Evolutionary conservation across 2,329 filamentous ascomycete species (phyloP), one percentile per base, ranked within the genome.

Genomic region (Phaeoacremonium minimum): DNA sequence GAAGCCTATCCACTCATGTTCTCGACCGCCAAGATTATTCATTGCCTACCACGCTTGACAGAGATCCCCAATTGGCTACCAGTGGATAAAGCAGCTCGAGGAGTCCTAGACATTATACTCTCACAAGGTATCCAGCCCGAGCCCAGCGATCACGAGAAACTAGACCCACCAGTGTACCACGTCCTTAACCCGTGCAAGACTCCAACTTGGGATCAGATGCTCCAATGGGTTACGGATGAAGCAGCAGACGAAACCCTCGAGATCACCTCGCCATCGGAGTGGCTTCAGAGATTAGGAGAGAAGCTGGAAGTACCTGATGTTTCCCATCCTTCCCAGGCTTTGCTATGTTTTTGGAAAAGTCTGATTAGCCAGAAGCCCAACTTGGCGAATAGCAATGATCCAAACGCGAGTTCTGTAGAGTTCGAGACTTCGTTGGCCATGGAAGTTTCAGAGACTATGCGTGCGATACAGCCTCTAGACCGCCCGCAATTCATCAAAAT

Each of bases 341-440:
- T 77, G 30, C 45, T 76, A 18, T 66, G 65, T 5, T 51, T 72
- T 20, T 78, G 73, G 73, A 67, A 64, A n/a, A n/a, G n/a, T n/a
- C n/a, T n/a, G n/a, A n/a, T n/a, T n/a, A n/a, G n/a, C n/a, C n/a
- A n/a, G 45, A 53, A 57, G 35, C 57, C 55, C 4, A 72, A 69
- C 48, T 28, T 33, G 34, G 14, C 33, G 14, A 19, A 22, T 13
- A 13, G 30, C 17, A 7, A 37, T 11, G 32, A 33, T 11, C 41
- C 36, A 6, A 26, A 35, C 7, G 18, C 15, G 18, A 38, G 38
- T 16, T 41, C 45, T 12, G 40, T 37, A n/a, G n/a, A n/a, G 4
- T 69, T 70, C 37, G 58, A 57, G 5, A 55, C 59, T 37, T 34
- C 30, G 9, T 47, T 52, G 28, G 63, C 61, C 8, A 53, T 51